Evolutionary conservation across 2,329 filamentous ascomycete species (phyloP).

Genomic region (Scedosporium apiospermum): DNA sequence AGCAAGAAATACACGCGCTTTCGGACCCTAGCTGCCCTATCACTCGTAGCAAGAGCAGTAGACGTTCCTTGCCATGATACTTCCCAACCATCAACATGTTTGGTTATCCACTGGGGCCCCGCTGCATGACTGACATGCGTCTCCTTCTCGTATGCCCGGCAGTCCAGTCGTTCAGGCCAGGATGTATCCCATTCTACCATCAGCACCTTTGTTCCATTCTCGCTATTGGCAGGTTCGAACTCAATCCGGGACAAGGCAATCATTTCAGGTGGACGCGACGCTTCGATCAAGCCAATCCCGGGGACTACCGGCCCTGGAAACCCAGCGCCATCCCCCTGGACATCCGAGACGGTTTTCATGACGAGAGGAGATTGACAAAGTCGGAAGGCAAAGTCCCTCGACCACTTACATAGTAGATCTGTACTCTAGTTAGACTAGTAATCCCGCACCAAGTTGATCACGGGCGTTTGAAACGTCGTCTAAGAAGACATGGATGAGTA

Average conservation of each 20-base stretch:
- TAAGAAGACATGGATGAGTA: too few relatives aligned
- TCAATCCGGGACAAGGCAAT: constrained; percentile 76
- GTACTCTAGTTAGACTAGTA: too few relatives aligned
- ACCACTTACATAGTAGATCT: too few relatives aligned
- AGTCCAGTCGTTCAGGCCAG: neutral
- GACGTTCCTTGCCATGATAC: constrained; percentile 78
- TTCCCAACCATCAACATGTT: constrained; percentile 45
- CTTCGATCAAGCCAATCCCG: constrained; percentile 7
- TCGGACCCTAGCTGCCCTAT: constrained; percentile 33
- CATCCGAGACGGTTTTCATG: neutral
- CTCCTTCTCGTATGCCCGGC: neutral
- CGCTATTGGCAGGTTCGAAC: constrained; percentile 66
- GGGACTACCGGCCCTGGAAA: neutral
- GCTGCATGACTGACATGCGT: neutral
- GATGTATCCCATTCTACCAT: constrained; percentile 70
- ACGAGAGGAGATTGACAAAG: neutral
- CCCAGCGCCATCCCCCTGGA: neutral
- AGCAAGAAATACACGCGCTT: constrained; percentile 74
- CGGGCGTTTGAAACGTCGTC: too few relatives aligned
- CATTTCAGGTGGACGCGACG: constrained; percentile 31
- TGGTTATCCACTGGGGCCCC: neutral
- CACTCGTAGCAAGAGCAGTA: constrained; percentile 30
- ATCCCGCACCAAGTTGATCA: too few relatives aligned
- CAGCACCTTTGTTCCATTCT: constrained; percentile 80
- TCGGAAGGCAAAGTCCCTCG: too few relatives aligned